These are phyloP conservation scores for Mycena galopus DNA, from an alignment of 768 basidiomycete genomes.

Conservation along the genomic window DNA sequence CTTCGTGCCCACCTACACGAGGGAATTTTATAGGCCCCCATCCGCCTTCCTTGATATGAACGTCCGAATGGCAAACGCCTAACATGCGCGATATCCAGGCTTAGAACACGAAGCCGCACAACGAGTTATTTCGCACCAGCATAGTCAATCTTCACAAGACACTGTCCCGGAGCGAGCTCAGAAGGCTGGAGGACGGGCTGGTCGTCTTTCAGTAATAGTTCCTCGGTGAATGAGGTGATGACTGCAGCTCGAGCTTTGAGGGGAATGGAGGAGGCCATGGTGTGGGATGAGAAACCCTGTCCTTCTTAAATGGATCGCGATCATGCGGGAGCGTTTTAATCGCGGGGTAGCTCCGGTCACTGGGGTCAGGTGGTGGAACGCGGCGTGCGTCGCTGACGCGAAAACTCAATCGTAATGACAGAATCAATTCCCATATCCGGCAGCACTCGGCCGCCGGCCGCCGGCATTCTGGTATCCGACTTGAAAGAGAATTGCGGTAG, in stretches of 20 bases:
- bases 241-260: constrained; percentile 55
- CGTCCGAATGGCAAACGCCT: constrained; percentile 79
- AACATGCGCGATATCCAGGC: not conserved
- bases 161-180: constrained; percentile 71
- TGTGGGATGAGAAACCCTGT: not conserved
- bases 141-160: constrained; percentile 78
- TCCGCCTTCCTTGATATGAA: constrained; percentile 76
- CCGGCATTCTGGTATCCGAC: no score
- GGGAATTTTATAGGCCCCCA: constrained; percentile 72
- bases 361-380: no score
- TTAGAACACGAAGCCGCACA: not conserved
- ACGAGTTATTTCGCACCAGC: constrained; percentile 60
- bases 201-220: constrained; percentile 52
- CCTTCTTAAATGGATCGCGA: no score
- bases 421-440: no score
- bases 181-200: constrained; percentile 69
- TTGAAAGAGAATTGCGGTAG: no score
- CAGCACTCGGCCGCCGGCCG: no score
- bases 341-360: no score
- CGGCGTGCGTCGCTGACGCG: no score
- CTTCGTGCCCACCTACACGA: constrained; percentile 84
- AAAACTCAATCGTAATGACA: no score
- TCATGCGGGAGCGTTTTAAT: no score
- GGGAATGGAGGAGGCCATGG: constrained; percentile 44
- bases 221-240: constrained; percentile 44